Percentiles rank a stretch among this genome's conserved stretches.
Evolutionary conservation across 2,329 filamentous ascomycete genomes (phyloP).

Genomic region (Alternaria atra): DNA sequence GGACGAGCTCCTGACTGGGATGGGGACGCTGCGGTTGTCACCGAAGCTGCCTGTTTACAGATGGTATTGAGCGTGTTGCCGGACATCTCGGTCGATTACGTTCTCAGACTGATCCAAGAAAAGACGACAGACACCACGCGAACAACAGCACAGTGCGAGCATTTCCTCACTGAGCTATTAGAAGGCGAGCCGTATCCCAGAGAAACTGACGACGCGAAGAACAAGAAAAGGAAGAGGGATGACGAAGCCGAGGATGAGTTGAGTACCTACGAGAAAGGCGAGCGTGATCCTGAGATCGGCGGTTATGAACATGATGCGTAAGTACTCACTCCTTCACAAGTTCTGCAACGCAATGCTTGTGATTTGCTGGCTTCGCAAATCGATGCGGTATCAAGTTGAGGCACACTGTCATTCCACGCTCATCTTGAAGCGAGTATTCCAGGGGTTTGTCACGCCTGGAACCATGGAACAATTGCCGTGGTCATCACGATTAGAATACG

Average conservation of each 20-base stretch:
- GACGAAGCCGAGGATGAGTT: conserved; percentile 32
- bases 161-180: conserved; percentile 40
- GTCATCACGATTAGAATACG: neutral
- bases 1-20: neutral
- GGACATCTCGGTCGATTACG: conserved; percentile 46
- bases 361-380: neutral
- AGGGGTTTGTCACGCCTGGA: neutral
- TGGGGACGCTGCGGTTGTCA: conserved; percentile 17
- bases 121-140: conserved; percentile 33
- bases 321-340: conserved; percentile 24
- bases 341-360: neutral
- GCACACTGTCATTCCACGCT: neutral
- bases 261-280: conserved; percentile 34
- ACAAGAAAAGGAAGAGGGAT: conserved; percentile 44
- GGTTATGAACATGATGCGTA: conserved; percentile 40
- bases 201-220: conserved; percentile 37
- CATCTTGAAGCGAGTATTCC: conserved; percentile 13
- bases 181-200: conserved; percentile 48
- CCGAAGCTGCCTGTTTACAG: conserved; percentile 39
- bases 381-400: neutral
- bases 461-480: conserved; percentile 5
- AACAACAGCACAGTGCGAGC: conserved; percentile 35
- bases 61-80: conserved; percentile 47
- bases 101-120: conserved; percentile 36
- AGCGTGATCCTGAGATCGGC: conserved; percentile 15